Evolutionary conservation across 2,329 filamentous ascomycete species (phyloP), one percentile per base, ranked within the genome.

Genomic region (Cyanodermella asteris): DNA sequence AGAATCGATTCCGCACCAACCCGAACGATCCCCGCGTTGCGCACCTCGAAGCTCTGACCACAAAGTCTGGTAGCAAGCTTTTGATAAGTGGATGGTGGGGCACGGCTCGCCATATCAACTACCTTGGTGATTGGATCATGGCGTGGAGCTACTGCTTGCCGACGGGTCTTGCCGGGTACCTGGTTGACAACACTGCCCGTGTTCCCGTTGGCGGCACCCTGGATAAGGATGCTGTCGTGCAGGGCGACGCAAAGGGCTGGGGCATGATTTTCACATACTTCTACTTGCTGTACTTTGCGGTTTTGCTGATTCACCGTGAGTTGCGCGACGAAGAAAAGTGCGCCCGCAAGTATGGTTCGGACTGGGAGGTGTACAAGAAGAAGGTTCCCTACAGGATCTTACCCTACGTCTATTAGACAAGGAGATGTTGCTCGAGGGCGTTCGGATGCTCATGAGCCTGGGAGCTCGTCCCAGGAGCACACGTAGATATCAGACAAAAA

Each of bases 231-330:
- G 64, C 72, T 38, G 61, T 81, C 2, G 57, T 80, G 9, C 71
- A 70, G 27, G 75, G 72, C 18, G 67, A 70, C 14, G 72, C 76
- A 16, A 66, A 63, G 37, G 82, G 80, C 13, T 91, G 75, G 65
- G 81, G 74, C 23, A 81, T 82, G 50, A 55, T 82, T 22, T 65
- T 93, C 36, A 91, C 82, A 0, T 94, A 93, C 55, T 93, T 93
- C 21, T 38, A 35, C 13, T 25, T 31, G 16, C 16, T 35, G 14
- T 37, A 35, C 22, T 38, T 38, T 31, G 35, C 33, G 3, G 18
- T 31, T 16, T 22, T 38, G 17, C 28, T 38, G 8, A 26, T 38
- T 19, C 35, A 38, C 20, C 33, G 35, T 13, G 35, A 38, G 25
- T 26, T 26, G 16, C 30, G 35, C 25, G 35, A 38, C 22, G 35